phyloP scores from a whole-genome alignment of 2,329 filamentous ascomycete species.

The Ciborinia camelliae region DNA sequence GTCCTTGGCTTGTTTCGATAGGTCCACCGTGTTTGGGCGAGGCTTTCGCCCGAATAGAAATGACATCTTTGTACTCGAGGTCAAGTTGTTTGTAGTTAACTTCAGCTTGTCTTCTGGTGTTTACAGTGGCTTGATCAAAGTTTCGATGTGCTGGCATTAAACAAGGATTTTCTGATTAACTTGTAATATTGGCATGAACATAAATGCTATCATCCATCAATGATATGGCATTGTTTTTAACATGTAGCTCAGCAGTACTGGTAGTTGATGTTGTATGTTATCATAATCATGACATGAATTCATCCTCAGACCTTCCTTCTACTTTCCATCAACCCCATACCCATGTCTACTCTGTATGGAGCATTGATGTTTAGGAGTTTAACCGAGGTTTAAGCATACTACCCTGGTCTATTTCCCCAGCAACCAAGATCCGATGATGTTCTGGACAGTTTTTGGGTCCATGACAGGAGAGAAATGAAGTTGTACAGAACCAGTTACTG shows the following conservation, averaged over 20 bases:
- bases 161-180: slow-evolving; percentile 16
- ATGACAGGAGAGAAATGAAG: not conserved
- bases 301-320: slow-evolving; percentile 20
- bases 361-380: slow-evolving; percentile 14
- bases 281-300: slow-evolving; percentile 15
- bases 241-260: slow-evolving; percentile 10
- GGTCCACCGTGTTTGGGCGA: slow-evolving; percentile 59
- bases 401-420: slow-evolving; percentile 6
- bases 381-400: slow-evolving; percentile 3
- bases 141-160: slow-evolving; percentile 22
- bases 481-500: too few species aligned
- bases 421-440: slow-evolving; percentile 5
- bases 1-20: slow-evolving; percentile 53
- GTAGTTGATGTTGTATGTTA: slow-evolving; percentile 9
- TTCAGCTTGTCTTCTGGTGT: slow-evolving; percentile 20
- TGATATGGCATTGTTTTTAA: slow-evolving; percentile 8
- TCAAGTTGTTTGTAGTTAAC: slow-evolving; percentile 19
- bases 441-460: not conserved
- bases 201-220: slow-evolving; percentile 10
- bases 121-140: slow-evolving; percentile 21
- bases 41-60: slow-evolving; percentile 64
- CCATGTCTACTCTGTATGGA: not conserved
- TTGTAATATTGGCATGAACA: slow-evolving; percentile 15
- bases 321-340: slow-evolving; percentile 5
- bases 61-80: slow-evolving; percentile 51